These are phyloP conservation scores for Corchorus olitorius DNA, from an alignment of 345 rosid genomes.

Conservation along the genomic window DNA sequence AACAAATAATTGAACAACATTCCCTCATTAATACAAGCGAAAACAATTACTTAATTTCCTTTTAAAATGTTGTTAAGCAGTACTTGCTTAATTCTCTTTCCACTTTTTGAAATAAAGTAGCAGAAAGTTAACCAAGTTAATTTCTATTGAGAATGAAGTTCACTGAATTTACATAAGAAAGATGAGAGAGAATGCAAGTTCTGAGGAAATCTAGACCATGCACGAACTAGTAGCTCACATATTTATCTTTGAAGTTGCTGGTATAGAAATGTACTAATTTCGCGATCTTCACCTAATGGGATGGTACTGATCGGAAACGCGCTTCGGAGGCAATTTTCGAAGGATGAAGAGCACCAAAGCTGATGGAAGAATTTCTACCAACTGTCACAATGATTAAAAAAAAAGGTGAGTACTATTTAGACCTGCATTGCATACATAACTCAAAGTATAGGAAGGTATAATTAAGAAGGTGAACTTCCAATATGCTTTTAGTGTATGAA, in stretches of 20 bases:
- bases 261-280: not conserved
- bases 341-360: conserved; percentile 70
- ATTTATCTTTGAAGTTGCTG: not conserved
- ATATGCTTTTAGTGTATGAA: not conserved
- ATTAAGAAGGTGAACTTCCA: not conserved
- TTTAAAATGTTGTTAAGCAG: too few species aligned
- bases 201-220: not conserved
- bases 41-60: not conserved
- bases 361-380: conserved; percentile 81
- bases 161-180: not conserved
- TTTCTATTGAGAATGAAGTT: not conserved
- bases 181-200: not conserved
- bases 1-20: not conserved
- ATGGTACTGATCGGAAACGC: conserved; percentile 67
- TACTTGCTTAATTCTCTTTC: not conserved
- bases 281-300: conserved; percentile 52
- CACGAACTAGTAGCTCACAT: not conserved
- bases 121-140: not conserved
- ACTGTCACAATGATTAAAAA: conserved; percentile 30
- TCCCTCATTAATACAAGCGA: not conserved
- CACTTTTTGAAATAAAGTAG: not conserved
- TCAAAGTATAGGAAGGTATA: not conserved
- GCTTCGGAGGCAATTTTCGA: conserved; percentile 80
- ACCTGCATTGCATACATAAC: not conserved
- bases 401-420: not conserved